Evolutionary conservation across 495 filamentous ascomycete genomes (phyloP), one percentile per base, ranked within the genome.

Genomic region (Penicillium goetzii): DNA sequence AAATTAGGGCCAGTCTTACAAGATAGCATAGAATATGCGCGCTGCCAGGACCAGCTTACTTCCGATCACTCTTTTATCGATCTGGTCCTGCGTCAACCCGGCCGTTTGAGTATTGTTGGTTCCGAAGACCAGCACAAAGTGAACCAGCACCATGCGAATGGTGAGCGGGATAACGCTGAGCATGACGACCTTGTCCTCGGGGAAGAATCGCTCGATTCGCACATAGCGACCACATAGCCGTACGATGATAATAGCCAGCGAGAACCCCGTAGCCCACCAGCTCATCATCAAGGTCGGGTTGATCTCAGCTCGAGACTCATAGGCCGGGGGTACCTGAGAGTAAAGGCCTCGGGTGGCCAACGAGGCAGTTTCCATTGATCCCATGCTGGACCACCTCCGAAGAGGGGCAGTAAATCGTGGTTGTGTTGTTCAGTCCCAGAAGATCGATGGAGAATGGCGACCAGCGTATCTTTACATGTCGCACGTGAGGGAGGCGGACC

Each of bases 191-290:
- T 89, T 93, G 72, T 99, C 95, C 72, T 97, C 95, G 26, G 79
- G 75, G 59, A 97, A 97, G 36, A 97, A 82, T 65, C 81, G 85
- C 72, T 96, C 88, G 32, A 89, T 91, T 28, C 95, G 83, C 9
- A 92, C 79, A 71, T 92, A 94, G 41, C 95, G 88, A 25, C 95
- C 93, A 59, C 71, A 76, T 11, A 97, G 74, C 0, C 95, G 85
- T 33, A 92, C 80, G 19, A 92, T 61, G 62, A 99, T 97, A 63
- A 97, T 90, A 40, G 85, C 83, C 52, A 92, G 77, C 34, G 92
- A 90, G 71, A 96, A 95, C 8, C 79, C 80, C 9, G 92, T 96
- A 61, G 91, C 92, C 95, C 95, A 97, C 91, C 92, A 97, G 71
- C 90, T 93, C 68, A 95, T 92, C 57, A 97, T 81, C 43, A 99